Evolutionary conservation across 2,329 filamentous ascomycete species (phyloP), one percentile per base, ranked within the genome.

Genomic region (Ciborinia camelliae): DNA sequence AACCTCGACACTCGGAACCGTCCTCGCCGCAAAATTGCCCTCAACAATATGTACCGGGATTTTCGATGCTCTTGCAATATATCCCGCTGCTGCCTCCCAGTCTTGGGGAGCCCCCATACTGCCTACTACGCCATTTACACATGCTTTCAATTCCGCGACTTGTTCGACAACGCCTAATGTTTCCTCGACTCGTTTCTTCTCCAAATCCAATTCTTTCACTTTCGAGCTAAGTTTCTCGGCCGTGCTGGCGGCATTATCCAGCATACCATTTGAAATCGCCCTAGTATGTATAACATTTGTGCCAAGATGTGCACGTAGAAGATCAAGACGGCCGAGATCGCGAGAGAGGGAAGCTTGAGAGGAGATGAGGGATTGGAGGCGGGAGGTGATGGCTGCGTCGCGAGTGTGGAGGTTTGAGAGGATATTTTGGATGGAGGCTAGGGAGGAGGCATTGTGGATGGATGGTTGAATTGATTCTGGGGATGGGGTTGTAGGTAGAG

Each of bases 71-170:
- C 94, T 86, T 68, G 90, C 86, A 65, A 99, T 84, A 76, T 98
- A 98, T 54, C 85, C 90, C 2, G 95, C 95, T 4, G 95, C 95
- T 3, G 92, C 95, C 77, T 99, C 95, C 95, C 95, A 99, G 79
- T 99, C 95, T 77, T 99, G 95, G 50, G 95, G 92, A 5, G 93
- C 94, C 41, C 94, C 95, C 95, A 99, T 99, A 66, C 91, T 96
- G 23, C 93, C 95, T 32, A 94, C 88, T 14, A 98, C 93, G 51
- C 95, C 95, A 66, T 97, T 86, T 43, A 98, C 91, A 75, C 95
- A 99, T 10, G 95, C 91, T 79, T 98, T 98, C 69, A 99, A 88
- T 81, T 99, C 95, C 6, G 91, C 90, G 18, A 99, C 94, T 79
- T 97, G 93, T 77, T 98, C 94, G 14, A 98, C 95, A 3, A 98